phyloP scores from a whole-genome alignment of 805 yeast species.

The Candida incommunis region DNA sequence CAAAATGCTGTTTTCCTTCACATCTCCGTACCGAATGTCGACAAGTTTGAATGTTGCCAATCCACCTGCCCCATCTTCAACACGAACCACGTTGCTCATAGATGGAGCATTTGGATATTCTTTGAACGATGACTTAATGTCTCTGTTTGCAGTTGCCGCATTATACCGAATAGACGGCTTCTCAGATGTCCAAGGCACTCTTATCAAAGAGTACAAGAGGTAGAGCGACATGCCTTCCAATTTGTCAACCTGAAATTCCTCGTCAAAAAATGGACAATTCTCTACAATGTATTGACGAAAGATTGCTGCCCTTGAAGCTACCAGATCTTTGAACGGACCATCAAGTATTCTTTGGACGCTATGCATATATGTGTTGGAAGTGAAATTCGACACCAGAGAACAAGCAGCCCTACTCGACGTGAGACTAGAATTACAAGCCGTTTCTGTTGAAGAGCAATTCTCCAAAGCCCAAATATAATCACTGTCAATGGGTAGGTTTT shows the following conservation, averaged over 20 bases:
- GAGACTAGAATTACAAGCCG: too few species aligned
- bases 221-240: neutral
- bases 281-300: neutral
- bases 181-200: neutral
- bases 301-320: neutral
- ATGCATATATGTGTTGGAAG: neutral
- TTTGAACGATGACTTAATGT: neutral
- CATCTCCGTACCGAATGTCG: too few species aligned
- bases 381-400: neutral
- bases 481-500: neutral
- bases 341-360: neutral
- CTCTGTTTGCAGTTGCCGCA: neutral
- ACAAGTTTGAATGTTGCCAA: neutral
- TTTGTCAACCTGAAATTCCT: neutral
- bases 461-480: neutral
- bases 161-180: neutral
- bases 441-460: too few species aligned
- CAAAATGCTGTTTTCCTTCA: too few species aligned
- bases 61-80: neutral
- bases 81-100: neutral
- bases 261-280: neutral
- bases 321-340: neutral
- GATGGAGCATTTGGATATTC: neutral
- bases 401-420: neutral
- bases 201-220: neutral